A percentile compares a stretch with the other conserved stretches of the same genome.
Evolutionary conservation across 2,329 filamentous ascomycete species (phyloP).

Genomic region (Fusarium sp.): DNA sequence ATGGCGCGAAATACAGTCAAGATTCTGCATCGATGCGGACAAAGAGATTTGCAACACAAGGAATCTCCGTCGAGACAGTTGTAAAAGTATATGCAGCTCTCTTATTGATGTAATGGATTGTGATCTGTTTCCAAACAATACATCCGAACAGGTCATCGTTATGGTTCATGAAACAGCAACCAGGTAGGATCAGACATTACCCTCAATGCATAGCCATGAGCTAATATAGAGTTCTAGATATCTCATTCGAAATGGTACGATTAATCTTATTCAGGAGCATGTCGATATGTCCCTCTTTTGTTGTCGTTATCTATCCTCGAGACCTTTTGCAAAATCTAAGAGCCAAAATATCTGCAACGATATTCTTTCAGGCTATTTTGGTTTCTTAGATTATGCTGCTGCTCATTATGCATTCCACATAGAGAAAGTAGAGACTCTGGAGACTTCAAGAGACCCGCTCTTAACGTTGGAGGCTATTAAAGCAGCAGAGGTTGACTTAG

Average conservation of each 20-base stretch:
- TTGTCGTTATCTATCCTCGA: not conserved
- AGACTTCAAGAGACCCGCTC: accelerated
- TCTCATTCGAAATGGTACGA: accelerated
- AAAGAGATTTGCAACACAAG: accelerated
- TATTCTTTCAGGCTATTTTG: not conserved
- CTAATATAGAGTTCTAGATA: accelerated
- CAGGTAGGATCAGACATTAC: accelerated
- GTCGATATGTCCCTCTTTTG: not conserved
- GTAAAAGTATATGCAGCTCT: not conserved
- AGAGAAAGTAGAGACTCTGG: accelerated
- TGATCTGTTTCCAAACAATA: accelerated
- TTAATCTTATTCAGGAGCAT: accelerated
- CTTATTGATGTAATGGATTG: accelerated
- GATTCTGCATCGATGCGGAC: not conserved
- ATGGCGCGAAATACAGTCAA: not conserved
- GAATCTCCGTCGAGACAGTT: accelerated
- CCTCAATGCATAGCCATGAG: accelerated
- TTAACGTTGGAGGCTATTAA: accelerated
- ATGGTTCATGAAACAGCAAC: not conserved
- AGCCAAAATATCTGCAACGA: accelerated
- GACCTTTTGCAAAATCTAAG: accelerated
- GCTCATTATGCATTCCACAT: not conserved
- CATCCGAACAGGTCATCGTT: accelerated
- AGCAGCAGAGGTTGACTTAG: accelerated
- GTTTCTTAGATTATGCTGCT: not conserved